Evolutionary conservation across 441 rosid species (phyloP).

Genomic region (Gossypium schwendimanii): DNA sequence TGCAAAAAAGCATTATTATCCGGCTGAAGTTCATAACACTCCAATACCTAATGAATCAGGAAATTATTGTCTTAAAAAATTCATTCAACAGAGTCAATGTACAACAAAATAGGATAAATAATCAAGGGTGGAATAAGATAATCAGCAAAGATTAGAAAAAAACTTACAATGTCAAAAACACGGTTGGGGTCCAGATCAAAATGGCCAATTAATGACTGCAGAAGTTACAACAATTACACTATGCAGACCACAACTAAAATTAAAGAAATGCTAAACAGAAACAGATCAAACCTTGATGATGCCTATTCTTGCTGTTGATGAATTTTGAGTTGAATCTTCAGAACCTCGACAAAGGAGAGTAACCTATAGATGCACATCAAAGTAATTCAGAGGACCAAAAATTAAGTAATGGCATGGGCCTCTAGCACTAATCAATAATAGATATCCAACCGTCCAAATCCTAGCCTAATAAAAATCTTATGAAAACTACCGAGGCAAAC

Average conservation of each 20-base stretch:
- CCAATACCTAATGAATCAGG: constrained; percentile 65
- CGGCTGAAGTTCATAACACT: constrained; percentile 92
- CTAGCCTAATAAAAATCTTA: background rate
- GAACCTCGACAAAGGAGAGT: constrained; percentile 89
- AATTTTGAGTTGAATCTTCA: constrained; percentile 55
- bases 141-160: background rate
- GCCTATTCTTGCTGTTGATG: constrained; percentile 83
- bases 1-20: constrained; percentile 66
- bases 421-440: background rate
- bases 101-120: background rate
- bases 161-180: constrained; percentile 99
- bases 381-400: background rate
- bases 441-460: background rate
- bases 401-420: background rate
- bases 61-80: constrained; percentile 15
- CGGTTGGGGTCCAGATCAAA: constrained; percentile 99
- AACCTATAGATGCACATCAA: constrained; percentile 38
- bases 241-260: constrained; percentile 6
- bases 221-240: constrained; percentile 25
- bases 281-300: constrained; percentile 74
- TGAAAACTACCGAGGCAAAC: background rate
- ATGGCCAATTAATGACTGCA: constrained; percentile 98
- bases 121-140: background rate
- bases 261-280: constrained; percentile 12
- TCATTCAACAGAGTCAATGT: background rate